Conservation (phyloP, 768 basidiomycete genomes). For the Mycena capillaripes region DNA sequence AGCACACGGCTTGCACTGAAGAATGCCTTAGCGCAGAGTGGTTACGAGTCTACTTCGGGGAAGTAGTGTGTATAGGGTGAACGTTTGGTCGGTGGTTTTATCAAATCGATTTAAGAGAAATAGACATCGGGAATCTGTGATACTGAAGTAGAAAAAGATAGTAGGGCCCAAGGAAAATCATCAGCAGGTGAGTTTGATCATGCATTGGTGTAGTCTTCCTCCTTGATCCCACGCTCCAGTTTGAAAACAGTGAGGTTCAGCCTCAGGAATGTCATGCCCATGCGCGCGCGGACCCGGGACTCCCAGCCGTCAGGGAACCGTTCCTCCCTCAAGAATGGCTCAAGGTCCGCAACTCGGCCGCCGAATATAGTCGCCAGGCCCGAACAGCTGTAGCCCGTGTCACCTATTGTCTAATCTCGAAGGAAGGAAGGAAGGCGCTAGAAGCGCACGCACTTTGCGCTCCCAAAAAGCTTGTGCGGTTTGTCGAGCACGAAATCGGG, state of each 20-base stretch:
- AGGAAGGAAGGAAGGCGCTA: neutral
- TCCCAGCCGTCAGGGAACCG: constrained; percentile 83
- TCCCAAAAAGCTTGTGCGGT: constrained; percentile 44
- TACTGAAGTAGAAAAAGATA: too few relatives aligned
- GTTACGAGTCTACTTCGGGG: too few relatives aligned
- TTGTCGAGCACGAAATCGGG: constrained; percentile 53
- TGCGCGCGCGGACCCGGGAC: constrained; percentile 61
- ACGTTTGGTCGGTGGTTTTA: too few relatives aligned
- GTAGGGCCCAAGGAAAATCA: too few relatives aligned
- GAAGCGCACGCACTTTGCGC: constrained; percentile 55
- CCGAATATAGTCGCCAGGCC: constrained; percentile 77
- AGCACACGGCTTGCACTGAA: too few relatives aligned
- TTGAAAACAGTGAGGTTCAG: constrained; percentile 65
- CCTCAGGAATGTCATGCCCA: constrained; percentile 70
- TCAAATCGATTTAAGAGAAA: too few relatives aligned
- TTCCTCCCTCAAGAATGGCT: constrained; percentile 72
- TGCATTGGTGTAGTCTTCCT: too few relatives aligned
- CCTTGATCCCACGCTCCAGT: constrained; percentile 57
- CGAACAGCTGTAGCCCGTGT: constrained; percentile 62
- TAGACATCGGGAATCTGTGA: too few relatives aligned
- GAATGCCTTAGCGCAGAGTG: too few relatives aligned
- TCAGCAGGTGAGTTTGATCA: too few relatives aligned
- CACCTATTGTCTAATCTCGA: neutral
- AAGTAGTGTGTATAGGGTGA: too few relatives aligned
- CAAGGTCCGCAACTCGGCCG: constrained; percentile 68